Conservation (phyloP, 331 rosid species). For the Rhamnella rubrinervis region DNA sequence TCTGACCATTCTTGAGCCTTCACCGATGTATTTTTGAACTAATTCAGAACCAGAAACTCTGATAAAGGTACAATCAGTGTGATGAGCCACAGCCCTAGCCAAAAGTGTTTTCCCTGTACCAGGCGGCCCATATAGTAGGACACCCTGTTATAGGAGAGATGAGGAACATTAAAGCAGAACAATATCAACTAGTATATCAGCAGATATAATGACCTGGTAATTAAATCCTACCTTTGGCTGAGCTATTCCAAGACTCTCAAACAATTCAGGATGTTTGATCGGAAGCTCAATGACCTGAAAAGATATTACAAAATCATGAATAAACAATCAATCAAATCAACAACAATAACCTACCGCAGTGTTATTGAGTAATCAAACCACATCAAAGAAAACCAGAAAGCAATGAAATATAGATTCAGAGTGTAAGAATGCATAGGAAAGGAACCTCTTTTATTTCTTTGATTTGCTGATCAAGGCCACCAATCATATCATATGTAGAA, state of each 20-base stretch:
- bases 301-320: conserved; percentile 16
- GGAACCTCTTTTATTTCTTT: conserved; percentile 94
- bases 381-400: background rate
- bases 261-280: conserved; percentile 94
- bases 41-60: conserved; percentile 98
- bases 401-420: conserved; percentile 6
- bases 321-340: conserved; percentile 18
- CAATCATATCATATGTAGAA: conserved; percentile 97
- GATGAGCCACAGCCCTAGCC: conserved; percentile 99
- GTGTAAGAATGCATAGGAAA: conserved; percentile 4
- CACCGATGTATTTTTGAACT: conserved; percentile 98
- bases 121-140: conserved; percentile 93
- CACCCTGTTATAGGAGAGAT: conserved; percentile 57
- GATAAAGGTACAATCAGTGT: conserved; percentile 97
- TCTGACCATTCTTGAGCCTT: conserved; percentile 99
- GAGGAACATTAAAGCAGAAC: conserved; percentile 14
- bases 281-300: conserved; percentile 96
- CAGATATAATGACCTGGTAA: background rate
- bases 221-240: conserved; percentile 80
- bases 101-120: conserved; percentile 95
- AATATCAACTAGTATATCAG: background rate
- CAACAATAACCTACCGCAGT: background rate
- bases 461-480: conserved; percentile 99
- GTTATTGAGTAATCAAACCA: background rate
- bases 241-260: conserved; percentile 99